Percentiles rank a stretch among this genome's conserved stretches.
phyloP scores from a whole-genome alignment of 2,329 filamentous ascomycete species.

The Alternaria atra region DNA sequence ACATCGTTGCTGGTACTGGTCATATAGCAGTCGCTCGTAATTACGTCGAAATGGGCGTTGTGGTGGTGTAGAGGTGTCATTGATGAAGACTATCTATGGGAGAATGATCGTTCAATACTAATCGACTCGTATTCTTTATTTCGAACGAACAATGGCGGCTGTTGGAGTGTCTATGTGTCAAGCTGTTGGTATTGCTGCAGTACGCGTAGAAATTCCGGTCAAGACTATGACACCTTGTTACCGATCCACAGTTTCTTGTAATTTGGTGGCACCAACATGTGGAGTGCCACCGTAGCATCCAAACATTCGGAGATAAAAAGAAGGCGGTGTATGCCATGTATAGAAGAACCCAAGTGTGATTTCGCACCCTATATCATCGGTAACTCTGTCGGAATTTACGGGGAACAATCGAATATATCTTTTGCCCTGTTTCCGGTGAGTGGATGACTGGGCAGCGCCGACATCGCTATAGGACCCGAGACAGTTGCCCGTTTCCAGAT shows the following conservation, averaged over 20 bases:
- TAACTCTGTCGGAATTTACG: not conserved
- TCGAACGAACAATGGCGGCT: not conserved
- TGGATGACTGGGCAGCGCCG: not conserved
- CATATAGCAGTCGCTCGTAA: too few species aligned
- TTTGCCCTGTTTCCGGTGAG: slow-evolving; percentile 20
- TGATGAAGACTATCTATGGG: too few species aligned
- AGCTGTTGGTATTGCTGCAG: not conserved
- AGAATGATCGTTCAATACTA: too few species aligned
- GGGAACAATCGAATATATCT: not conserved
- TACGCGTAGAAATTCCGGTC: not conserved
- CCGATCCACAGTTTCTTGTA: not conserved
- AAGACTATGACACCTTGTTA: not conserved
- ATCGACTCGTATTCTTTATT: not conserved
- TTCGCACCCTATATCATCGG: not conserved
- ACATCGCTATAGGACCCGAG: not conserved
- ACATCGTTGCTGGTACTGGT: too few species aligned
- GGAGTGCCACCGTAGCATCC: not conserved
- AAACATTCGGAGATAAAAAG: not conserved
- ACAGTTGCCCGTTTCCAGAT: not conserved
- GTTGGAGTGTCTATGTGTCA: not conserved
- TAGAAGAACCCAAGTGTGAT: not conserved
- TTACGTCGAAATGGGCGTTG: too few species aligned
- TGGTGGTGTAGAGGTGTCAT: too few species aligned
- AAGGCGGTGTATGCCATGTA: slow-evolving; percentile 2
- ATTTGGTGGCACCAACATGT: not conserved